A percentile compares a stretch with the other conserved stretches of the same genome.
These are phyloP conservation scores for Leccinum longicurvipes DNA, from an alignment of 768 basidiomycete genomes.

Conservation along the genomic window DNA sequence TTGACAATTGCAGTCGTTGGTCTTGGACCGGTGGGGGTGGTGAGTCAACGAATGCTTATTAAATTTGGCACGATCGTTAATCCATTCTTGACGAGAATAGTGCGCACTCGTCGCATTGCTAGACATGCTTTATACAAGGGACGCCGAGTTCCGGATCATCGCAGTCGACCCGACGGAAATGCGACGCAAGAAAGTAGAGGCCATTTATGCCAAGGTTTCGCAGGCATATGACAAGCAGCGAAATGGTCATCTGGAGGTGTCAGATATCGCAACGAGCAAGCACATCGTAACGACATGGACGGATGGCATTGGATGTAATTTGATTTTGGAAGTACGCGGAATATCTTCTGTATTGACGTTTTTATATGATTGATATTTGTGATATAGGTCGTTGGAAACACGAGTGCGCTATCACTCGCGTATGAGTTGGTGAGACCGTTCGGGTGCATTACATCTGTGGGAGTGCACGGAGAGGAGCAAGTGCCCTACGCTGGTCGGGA, in stretches of 20 bases:
- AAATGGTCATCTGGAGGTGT: conserved; percentile 46
- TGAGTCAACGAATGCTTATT: conserved; percentile 23
- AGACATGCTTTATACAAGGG: conserved; percentile 49
- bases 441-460: conserved; percentile 72
- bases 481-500: conserved; percentile 55
- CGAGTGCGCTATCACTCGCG: conserved; percentile 58
- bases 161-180: conserved; percentile 60
- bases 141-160: conserved; percentile 52
- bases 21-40: conserved; percentile 75
- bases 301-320: conserved; percentile 54
- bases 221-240: conserved; percentile 31
- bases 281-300: conserved; percentile 51
- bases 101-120: conserved; percentile 65
- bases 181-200: conserved; percentile 57
- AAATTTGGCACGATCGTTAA: neutral
- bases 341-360: neutral
- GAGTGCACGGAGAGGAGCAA: conserved; percentile 56
- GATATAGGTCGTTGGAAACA: conserved; percentile 65
- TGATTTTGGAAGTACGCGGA: conserved; percentile 58
- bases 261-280: conserved; percentile 51
- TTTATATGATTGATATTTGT: neutral
- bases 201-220: conserved; percentile 51
- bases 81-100: conserved; percentile 21
- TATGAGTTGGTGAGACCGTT: conserved; percentile 73
- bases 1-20: conserved; percentile 69